These are phyloP conservation scores for Emergomyces orientalis DNA, from an alignment of 2,329 filamentous ascomycete genomes.

Conservation along the genomic window DNA sequence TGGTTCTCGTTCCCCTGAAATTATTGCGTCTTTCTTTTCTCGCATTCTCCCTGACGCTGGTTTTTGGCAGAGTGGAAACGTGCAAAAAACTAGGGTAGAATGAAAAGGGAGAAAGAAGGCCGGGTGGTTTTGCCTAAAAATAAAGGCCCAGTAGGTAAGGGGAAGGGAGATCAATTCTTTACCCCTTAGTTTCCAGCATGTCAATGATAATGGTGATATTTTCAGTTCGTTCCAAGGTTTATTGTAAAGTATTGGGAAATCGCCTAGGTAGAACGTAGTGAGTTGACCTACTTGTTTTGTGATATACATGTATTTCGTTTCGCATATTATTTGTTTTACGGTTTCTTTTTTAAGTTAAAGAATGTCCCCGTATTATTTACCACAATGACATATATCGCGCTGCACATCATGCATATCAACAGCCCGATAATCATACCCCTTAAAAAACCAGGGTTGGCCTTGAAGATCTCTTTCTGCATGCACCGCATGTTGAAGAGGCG, in stretches of 20 bases:
- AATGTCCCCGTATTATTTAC: background rate
- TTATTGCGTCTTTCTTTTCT: background rate
- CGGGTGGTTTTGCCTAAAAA: background rate
- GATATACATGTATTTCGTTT: background rate
- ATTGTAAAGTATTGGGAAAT: background rate
- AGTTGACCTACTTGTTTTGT: background rate
- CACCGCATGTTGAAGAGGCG: background rate
- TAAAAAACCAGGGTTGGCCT: background rate
- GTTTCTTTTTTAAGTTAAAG: no score
- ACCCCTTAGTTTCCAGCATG: background rate
- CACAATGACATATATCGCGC: background rate
- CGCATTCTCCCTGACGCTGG: background rate
- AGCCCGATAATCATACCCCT: background rate
- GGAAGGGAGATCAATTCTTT: background rate
- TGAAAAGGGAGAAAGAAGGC: background rate
- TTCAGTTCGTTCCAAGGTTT: background rate
- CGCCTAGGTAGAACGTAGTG: background rate
- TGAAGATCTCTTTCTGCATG: background rate
- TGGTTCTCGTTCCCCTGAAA: background rate
- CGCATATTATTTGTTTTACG: no score
- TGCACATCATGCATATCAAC: constrained; percentile 1
- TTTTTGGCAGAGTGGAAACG: background rate
- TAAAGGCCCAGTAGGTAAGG: no score
- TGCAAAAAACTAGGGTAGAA: background rate
- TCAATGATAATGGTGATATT: background rate